A percentile compares a stretch with the other conserved stretches of the same genome.
Conservation (phyloP, 2,329 filamentous ascomycete genomes). For the Aureobasidium zeae region DNA sequence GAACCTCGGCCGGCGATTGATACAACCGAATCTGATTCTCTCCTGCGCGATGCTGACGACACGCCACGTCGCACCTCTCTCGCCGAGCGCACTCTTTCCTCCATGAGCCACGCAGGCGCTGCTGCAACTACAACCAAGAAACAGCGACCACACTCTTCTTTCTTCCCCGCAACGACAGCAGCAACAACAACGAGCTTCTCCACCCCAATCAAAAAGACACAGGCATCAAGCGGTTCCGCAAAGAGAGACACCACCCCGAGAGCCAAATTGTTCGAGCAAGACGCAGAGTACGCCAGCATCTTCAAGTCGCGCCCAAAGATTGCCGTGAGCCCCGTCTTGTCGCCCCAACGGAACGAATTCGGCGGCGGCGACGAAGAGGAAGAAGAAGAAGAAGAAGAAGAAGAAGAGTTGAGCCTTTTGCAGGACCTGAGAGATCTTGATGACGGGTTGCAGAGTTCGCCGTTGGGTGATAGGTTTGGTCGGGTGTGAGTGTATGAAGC, state of each 20-base stretch:
- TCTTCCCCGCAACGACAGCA: slow-evolving; percentile 39
- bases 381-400: not conserved
- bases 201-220: slow-evolving; percentile 39
- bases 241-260: slow-evolving; percentile 41
- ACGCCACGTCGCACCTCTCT: slow-evolving; percentile 45
- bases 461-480: not conserved
- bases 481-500: not conserved
- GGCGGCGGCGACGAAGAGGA: not conserved
- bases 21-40: too few species aligned
- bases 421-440: not conserved
- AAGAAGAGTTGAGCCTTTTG: slow-evolving; percentile 3
- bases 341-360: not conserved
- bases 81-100: slow-evolving; percentile 69
- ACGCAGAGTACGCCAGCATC: slow-evolving; percentile 68
- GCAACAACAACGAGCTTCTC: slow-evolving; percentile 46
- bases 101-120: slow-evolving; percentile 52
- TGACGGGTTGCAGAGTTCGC: slow-evolving; percentile 3
- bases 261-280: slow-evolving; percentile 61
- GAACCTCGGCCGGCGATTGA: not conserved
- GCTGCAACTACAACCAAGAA: slow-evolving; percentile 2
- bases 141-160: slow-evolving; percentile 23
- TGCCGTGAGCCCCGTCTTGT: slow-evolving; percentile 56
- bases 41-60: too few species aligned
- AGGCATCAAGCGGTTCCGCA: too few species aligned
- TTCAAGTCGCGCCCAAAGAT: slow-evolving; percentile 80